Evolutionary conservation across 805 yeast species (phyloP), one percentile per base, ranked within the genome.

Genomic region (Wickerhamomyces rabaulensis): DNA sequence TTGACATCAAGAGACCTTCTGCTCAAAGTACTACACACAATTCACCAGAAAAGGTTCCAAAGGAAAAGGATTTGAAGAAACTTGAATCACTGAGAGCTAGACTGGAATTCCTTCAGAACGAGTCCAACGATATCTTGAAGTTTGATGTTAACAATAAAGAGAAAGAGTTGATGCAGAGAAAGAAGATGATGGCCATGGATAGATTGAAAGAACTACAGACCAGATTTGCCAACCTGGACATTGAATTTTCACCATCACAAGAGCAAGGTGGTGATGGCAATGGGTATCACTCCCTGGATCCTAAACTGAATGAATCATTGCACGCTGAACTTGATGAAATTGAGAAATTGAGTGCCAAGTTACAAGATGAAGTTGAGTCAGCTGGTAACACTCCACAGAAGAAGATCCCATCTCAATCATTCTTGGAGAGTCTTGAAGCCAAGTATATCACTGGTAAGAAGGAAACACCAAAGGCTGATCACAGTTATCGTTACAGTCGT

Each of bases 51-150:
- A 71, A 68, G 4, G 67, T 72, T 12, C 65, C 69, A 48, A 60
- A 75, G 38, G 68, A 64, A 70, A 69, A 67, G 29, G 88, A 83
- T 56, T 66, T 79, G 16, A 74, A 70, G 15, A 81, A 80, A 45
- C 66, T 87, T 41, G 75, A 74, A 44, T 66, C 67, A 9, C 67
- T 87, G 41, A 72, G 86, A 53, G 73, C 74, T 46, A 80, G 79
- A 54, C 63, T 87, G 35, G 76, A 82, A 10, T 72, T 74, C 13
- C 67, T 87, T 40, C 94, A 87, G 62, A 73, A 74, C 41, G 91
- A 87, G 59, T 82, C 91, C 1, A 87, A 87, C 61, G 89, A 81
- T 52, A 82, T 86, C 36, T 75, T 87, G 62, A 86, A 85, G 58
- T 78, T 73, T 53, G 84, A 84, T 63, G 65, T 69, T 15, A 65